These are phyloP conservation scores for Achlya hypogyna DNA, from an alignment of 352 stramenopile species.

Conservation along the genomic window DNA sequence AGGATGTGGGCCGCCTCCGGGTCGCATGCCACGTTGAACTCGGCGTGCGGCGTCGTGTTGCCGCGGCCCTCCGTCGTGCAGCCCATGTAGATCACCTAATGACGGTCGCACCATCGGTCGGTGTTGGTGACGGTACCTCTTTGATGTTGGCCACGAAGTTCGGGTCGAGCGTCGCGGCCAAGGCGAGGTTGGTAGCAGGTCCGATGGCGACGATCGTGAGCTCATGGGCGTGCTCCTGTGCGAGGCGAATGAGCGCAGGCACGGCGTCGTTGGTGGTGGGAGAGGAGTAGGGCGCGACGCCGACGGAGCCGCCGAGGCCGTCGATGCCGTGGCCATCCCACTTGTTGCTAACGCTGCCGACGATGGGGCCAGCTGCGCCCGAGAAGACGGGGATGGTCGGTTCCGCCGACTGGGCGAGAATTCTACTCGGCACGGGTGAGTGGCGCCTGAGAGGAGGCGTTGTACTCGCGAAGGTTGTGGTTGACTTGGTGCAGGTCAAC, in stretches of 20 bases:
- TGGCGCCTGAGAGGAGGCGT: not conserved
- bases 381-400: conserved; percentile 52
- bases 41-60: conserved; percentile 54
- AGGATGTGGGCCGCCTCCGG: conserved; percentile 67
- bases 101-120: not conserved
- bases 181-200: conserved; percentile 68
- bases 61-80: conserved; percentile 52
- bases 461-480: conserved; percentile 71
- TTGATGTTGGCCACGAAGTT: conserved; percentile 49
- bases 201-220: conserved; percentile 68
- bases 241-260: conserved; percentile 48
- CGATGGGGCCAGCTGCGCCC: conserved; percentile 48
- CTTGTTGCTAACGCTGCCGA: conserved; percentile 48
- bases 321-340: conserved; percentile 68
- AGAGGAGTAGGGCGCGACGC: conserved; percentile 28
- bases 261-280: conserved; percentile 50
- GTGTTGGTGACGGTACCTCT: conserved; percentile 34
- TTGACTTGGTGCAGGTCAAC: conserved; percentile 70
- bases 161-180: conserved; percentile 64
- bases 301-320: conserved; percentile 48
- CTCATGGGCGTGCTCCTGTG: conserved; percentile 45
- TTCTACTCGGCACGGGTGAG: conserved; percentile 26
- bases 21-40: conserved; percentile 79
- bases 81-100: conserved; percentile 39
- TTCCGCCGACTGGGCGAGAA: conserved; percentile 44